phyloP scores from a whole-genome alignment of 768 basidiomycete species.

The Pleurotus djamor region DNA sequence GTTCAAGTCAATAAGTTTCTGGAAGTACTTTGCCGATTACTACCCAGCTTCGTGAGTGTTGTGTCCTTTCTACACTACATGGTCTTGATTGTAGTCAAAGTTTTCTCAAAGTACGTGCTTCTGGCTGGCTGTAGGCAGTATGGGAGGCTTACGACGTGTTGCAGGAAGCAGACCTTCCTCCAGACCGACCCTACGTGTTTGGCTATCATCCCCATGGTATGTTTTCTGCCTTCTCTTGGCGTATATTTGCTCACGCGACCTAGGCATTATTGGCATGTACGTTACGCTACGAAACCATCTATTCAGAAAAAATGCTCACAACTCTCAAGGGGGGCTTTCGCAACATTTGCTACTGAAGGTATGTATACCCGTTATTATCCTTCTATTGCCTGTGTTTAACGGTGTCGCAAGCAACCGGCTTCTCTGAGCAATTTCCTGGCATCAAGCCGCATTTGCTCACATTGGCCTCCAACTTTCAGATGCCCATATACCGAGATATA shows the following conservation, averaged over 20 bases:
- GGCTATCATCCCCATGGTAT: slow-evolving; percentile 97
- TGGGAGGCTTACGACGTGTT: not conserved
- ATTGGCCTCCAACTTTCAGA: slow-evolving; percentile 82
- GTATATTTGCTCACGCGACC: slow-evolving; percentile 2
- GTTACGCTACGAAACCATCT: slow-evolving; percentile 21
- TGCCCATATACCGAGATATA: slow-evolving; percentile 94
- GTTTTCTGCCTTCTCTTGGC: slow-evolving; percentile 15
- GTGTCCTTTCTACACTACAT: slow-evolving; percentile 17
- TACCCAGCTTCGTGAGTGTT: slow-evolving; percentile 83
- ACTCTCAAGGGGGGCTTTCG: slow-evolving; percentile 76
- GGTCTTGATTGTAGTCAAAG: slow-evolving; percentile 26
- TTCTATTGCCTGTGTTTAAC: slow-evolving; percentile 1
- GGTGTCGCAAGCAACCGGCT: slow-evolving; percentile 68
- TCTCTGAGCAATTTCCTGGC: slow-evolving; percentile 87
- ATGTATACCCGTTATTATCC: slow-evolving; percentile 1
- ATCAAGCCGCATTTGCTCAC: slow-evolving; percentile 94
- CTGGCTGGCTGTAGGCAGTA: slow-evolving; percentile 14
- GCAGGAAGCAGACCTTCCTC: slow-evolving; percentile 86
- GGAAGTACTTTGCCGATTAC: slow-evolving; percentile 91
- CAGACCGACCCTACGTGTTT: slow-evolving; percentile 93
- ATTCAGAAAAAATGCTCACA: not conserved
- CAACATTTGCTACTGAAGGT: slow-evolving; percentile 97
- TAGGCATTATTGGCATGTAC: slow-evolving; percentile 97
- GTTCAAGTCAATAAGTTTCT: slow-evolving; percentile 69
- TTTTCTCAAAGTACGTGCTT: slow-evolving; percentile 43